Evolutionary conservation across 2,329 filamentous ascomycete species (phyloP), one percentile per base, ranked within the genome.

Genomic region (Colletotrichum endophyticum): DNA sequence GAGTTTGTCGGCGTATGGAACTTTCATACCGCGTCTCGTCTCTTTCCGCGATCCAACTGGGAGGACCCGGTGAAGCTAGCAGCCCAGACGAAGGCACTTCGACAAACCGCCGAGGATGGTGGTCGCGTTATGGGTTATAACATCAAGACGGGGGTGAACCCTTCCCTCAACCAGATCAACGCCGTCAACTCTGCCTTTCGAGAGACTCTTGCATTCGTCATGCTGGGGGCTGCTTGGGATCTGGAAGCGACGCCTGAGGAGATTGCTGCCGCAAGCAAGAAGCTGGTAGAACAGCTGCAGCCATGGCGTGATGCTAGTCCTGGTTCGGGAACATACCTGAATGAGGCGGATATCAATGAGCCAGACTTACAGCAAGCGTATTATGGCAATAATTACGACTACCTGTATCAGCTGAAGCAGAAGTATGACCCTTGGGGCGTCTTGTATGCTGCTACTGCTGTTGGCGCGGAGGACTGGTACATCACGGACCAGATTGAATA

Each of bases 181-280:
- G 67, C 66, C 22, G 72, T 86, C 6, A 86, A 86, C 75, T 85
- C 86, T 1, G 85, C 85, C 3, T 88, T 86, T 84, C 81, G 86
- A 32, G 82, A 83, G 27, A 81, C 86, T 12, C 75, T 84, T n/a
- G 79, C 81, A n/a, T 85, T 86, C 68, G 75, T 86, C 57, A 78
- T 82, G 16, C 80, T 83, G 36, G 71, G 78, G 9, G 71, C 80
- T 6, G 68, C 49, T 16, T 84, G 84, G 84, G 27, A 69, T 66
- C 39, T 70, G 63, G 78, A 73, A 71, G 72, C 83, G 12, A 81
- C 80, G 8, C 70, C 79, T 6, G 78, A 82, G 64, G 79, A 83
- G 57, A 39, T 72, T 15, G 79, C 78, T 7, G 69, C 81, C 34
- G 78, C 78, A 70, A 78, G 80, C 32, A 81, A 81, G 27, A 84